Base-by-base conservation (phyloP, 768 basidiomycete species). In the Tulasnella sp. region DNA sequence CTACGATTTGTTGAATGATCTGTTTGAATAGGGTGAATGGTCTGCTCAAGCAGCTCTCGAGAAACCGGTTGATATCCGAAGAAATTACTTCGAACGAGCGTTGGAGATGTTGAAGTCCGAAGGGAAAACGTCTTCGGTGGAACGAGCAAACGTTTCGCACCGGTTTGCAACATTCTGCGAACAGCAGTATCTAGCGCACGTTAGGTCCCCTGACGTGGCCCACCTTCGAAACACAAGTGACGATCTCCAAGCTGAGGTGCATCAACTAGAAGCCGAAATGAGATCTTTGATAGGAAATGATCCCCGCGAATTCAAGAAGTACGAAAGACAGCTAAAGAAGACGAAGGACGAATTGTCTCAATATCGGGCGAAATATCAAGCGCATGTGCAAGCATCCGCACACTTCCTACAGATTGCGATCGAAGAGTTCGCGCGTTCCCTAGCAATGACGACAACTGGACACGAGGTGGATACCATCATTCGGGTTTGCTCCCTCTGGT, bases 101-200 rank as follows among this genome's bases (percentile, higher is more conserved):
- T 87, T 88, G 3, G 71, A 82, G 0, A 82, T 88, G 39, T 71
- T 56, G 62, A 79, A 38, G 74, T 82, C 58, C 40, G 36, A 81
- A 0, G 80, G 80, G 27, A 71, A 38, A 24, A 80, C 81, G 9
- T 80, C 80, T 27, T 76, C 80, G 19, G 81, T 83, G 52, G 83
- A 82, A 44, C 74, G 77, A 38, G 83, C 82, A 19, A 39, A 79
- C 56, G 87, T 97, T 42, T 95, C 90, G 84, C 91, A 92, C 80
- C 89, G 94, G 82, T 98, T 91, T 84, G 98, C 97, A 0, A 88
- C 89, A 36, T 99, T 99, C 83, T 94, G 97, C 0, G 96, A 99
- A 82, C 88, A 89, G 18, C 97, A 99, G 83, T 96, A 94, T 83
- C 90, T 92, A 80, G 87, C 90, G 1, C 89, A 93, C 46, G 84